A percentile compares a stretch with the other conserved stretches of the same genome.
These are phyloP conservation scores for Globisporangium emineosum DNA, from an alignment of 352 stramenopile genomes.

Conservation along the genomic window DNA sequence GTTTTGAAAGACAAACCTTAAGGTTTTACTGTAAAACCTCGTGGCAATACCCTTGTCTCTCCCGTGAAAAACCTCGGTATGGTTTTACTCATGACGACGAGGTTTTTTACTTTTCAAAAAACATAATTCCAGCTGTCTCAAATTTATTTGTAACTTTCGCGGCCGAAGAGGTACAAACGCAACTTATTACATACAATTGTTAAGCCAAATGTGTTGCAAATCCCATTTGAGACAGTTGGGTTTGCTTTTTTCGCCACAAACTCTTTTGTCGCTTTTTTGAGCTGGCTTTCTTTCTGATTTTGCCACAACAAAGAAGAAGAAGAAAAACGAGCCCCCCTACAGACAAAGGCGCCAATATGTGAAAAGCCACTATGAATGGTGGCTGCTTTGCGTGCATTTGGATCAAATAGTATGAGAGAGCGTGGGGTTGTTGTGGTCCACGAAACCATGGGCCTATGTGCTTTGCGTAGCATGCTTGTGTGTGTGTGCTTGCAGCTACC, in stretches of 20 bases:
- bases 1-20: neutral
- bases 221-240: conserved; percentile 7
- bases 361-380: neutral
- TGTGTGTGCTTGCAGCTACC: too few species aligned
- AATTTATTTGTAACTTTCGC: neutral
- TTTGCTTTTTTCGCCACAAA: conserved; percentile 6
- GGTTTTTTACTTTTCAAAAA: neutral
- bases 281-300: conserved; percentile 13
- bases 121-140: neutral
- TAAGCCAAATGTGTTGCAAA: too few species aligned
- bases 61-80: too few species aligned
- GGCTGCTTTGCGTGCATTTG: too few species aligned
- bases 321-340: neutral
- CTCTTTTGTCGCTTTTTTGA: conserved; percentile 5
- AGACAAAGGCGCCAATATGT: neutral
- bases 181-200: too few species aligned
- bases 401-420: too few species aligned
- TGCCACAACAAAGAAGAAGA: neutral
- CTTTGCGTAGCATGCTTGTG: too few species aligned
- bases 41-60: too few species aligned
- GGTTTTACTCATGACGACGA: neutral
- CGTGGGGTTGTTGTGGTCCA: too few species aligned
- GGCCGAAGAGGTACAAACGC: too few species aligned
- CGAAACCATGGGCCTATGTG: too few species aligned
- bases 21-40: too few species aligned